These are phyloP conservation scores for Eucalyptus sp. DNA, from an alignment of 345 rosid species.

Conservation along the genomic window DNA sequence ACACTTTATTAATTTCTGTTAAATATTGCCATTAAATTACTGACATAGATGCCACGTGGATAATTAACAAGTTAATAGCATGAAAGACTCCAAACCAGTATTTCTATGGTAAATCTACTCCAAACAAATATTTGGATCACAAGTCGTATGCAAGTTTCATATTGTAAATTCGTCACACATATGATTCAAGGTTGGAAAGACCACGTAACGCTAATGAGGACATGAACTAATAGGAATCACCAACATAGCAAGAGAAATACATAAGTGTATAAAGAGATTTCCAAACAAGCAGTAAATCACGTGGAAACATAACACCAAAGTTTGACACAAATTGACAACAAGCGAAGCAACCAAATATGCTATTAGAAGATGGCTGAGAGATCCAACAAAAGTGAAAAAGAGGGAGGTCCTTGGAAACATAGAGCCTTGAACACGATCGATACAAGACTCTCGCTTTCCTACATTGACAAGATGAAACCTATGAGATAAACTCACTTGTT, in stretches of 20 bases:
- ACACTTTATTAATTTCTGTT: fast-evolving
- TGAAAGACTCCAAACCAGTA: fast-evolving
- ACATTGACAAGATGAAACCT: too few species aligned
- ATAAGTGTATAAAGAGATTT: neutral
- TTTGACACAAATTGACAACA: neutral
- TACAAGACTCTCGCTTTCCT: too few species aligned
- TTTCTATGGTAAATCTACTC: too few species aligned
- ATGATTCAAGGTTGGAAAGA: neutral
- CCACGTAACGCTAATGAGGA: neutral
- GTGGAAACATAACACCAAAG: neutral
- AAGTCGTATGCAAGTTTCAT: too few species aligned
- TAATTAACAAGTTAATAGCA: too few species aligned
- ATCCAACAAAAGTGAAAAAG: neutral
- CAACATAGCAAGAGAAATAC: neutral
- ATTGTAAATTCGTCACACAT: too few species aligned
- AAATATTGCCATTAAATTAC: neutral
- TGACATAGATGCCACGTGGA: neutral
- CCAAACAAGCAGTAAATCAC: neutral
- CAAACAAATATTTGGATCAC: neutral
- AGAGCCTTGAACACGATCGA: neutral
- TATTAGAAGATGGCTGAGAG: neutral
- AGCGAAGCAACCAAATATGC: neutral
- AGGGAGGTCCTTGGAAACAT: neutral
- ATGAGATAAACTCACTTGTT: too few species aligned
- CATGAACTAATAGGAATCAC: neutral